Base-by-base conservation (phyloP, 179 eudicot species). In the Vitellaria paradoxa region DNA sequence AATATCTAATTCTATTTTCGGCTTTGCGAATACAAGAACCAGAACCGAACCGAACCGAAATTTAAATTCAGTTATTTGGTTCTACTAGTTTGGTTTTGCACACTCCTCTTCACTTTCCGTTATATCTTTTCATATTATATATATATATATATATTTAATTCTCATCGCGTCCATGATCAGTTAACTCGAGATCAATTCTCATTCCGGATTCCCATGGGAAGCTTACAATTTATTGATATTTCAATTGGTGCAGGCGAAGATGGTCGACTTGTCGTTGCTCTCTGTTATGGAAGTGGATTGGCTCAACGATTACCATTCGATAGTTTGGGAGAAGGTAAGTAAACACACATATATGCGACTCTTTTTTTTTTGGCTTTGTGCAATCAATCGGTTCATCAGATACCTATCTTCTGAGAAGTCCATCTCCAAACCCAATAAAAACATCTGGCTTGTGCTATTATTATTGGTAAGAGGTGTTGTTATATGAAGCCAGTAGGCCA, bases 291-390 rank as follows among this genome's bases (percentile, higher is more conserved):
- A 94, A 84, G 75, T 93, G 75, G 84, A 88, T 78, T 94, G 98
- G 98, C 87, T 94, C 70, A 87, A 94, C 82, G 88, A 88, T 49
- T 94, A 94, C 85, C 97, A 94, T 72, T 81, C 83, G 37, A 89
- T 90, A 82, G 97, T 91, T 76, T 91, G 98, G 98, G 86, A 93
- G 78, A 91, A 90, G 97, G 98, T 91, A 80, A 81, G 37, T 30
- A 30, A 30, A 30, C 37, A 30, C 37, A 78, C 23, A 18, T 18
- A 9, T 26, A 65, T 64, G 14, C 11, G 9, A 69, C 26, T 30
- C 53, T 13, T 64, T 53, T 37, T 50, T 70, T 6, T 8, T 14
- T 26, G 6, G 37, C 37, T 17, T 23, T 60, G 21, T 11, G 20
- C 49, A 13, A 26, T 8, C 10, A 70, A 59, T 59, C 20, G n/a